Conservation (phyloP, 768 basidiomycete species). For the Panus rudis region DNA sequence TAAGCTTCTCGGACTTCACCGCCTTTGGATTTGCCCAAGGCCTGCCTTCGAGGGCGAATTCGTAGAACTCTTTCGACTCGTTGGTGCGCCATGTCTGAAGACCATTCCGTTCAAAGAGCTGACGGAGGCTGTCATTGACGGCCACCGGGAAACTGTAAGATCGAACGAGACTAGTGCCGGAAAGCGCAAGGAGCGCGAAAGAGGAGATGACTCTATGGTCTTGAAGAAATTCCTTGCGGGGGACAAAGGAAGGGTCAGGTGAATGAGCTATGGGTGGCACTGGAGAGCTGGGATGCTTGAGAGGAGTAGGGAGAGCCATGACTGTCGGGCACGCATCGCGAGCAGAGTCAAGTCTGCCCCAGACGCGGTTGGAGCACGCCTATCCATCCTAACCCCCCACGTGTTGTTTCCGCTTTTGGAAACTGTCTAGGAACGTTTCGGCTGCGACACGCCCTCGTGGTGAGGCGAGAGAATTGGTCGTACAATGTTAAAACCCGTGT, state of each 20-base stretch:
- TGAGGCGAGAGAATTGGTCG: too few species aligned
- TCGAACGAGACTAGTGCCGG: constrained; percentile 54
- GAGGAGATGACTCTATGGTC: constrained; percentile 48
- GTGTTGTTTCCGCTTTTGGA: too few species aligned
- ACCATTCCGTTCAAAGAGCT: constrained; percentile 42
- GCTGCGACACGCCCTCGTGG: too few species aligned
- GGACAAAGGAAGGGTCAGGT: constrained; percentile 49
- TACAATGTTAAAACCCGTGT: too few species aligned
- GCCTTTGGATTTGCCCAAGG: constrained; percentile 71
- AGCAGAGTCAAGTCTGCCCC: constrained; percentile 1
- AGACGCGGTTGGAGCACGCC: neutral
- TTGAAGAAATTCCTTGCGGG: constrained; percentile 67
- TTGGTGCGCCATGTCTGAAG: constrained; percentile 49
- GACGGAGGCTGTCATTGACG: constrained; percentile 47
- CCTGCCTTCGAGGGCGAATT: constrained; percentile 61
- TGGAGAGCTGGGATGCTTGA: constrained; percentile 12
- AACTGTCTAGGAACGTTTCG: too few species aligned
- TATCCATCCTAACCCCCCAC: too few species aligned
- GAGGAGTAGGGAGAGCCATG: constrained; percentile 19
- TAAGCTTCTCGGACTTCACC: constrained; percentile 56
- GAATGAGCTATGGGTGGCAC: constrained; percentile 16
- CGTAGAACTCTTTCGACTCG: constrained; percentile 47
- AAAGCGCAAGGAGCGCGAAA: constrained; percentile 66
- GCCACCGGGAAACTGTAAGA: constrained; percentile 61
- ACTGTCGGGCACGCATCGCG: constrained; percentile 3